Conservation (phyloP, 2,329 filamentous ascomycete genomes). For the Teratosphaeria nubilosa region DNA sequence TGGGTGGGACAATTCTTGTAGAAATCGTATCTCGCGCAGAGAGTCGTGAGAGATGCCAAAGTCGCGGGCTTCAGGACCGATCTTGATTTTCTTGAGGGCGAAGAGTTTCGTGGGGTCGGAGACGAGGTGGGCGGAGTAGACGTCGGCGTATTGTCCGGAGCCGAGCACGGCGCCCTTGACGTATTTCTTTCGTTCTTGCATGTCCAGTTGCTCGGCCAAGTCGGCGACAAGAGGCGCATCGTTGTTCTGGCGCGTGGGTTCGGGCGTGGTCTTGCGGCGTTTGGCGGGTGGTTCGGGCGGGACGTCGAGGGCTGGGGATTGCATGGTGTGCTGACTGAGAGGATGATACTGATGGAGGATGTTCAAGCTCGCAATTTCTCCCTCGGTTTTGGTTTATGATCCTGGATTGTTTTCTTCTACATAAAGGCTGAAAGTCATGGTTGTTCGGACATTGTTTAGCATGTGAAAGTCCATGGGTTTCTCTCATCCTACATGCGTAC, state of each 20-base stretch:
- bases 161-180: conserved; percentile 87
- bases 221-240: conserved; percentile 20
- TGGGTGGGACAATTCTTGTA: conserved; percentile 86
- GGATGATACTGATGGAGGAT: background rate
- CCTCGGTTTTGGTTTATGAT: background rate
- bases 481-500: background rate
- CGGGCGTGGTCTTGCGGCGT: conserved; percentile 18
- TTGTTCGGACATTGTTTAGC: background rate
- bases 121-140: conserved; percentile 77
- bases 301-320: conserved; percentile 24
- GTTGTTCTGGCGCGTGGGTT: conserved; percentile 4
- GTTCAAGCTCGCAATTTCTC: background rate
- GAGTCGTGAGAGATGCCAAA: conserved; percentile 82
- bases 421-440: background rate
- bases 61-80: conserved; percentile 76
- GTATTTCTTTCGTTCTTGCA: conserved; percentile 64
- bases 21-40: conserved; percentile 87
- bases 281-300: conserved; percentile 23
- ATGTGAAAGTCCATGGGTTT: background rate
- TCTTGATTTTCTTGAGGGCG: conserved; percentile 89
- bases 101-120: conserved; percentile 62
- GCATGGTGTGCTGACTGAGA: conserved; percentile 8
- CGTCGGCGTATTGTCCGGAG: conserved; percentile 93
- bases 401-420: background rate
- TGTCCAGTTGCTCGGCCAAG: conserved; percentile 40